Evolutionary conservation across 805 yeast genomes (phyloP).

Genomic region (Suhomyces sp.): DNA sequence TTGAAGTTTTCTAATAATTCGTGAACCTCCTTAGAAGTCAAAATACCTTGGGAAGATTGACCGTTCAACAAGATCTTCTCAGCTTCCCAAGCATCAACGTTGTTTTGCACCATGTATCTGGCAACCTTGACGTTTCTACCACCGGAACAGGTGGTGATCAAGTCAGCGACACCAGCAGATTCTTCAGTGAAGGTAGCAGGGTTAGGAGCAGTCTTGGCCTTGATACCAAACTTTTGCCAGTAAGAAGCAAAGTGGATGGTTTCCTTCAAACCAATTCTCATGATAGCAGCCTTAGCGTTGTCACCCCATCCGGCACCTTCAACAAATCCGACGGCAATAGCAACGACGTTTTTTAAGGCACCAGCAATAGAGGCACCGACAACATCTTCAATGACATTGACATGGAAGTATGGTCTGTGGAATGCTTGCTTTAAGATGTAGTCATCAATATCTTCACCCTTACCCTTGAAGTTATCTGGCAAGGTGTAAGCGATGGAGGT

Average conservation of each 20-base stretch:
- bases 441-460: slow-evolving; percentile 72
- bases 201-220: slow-evolving; percentile 54
- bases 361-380: slow-evolving; percentile 97
- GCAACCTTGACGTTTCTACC: slow-evolving; percentile 96
- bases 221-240: slow-evolving; percentile 57
- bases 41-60: slow-evolving; percentile 94
- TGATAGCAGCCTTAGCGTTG: slow-evolving; percentile 96
- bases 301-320: slow-evolving; percentile 99
- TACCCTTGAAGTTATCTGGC: slow-evolving; percentile 68
- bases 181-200: slow-evolving; percentile 87
- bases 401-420: slow-evolving; percentile 99
- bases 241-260: slow-evolving; percentile 74
- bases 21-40: slow-evolving; percentile 88
- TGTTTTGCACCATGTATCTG: slow-evolving; percentile 76
- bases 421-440: slow-evolving; percentile 72
- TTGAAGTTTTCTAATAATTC: slow-evolving; percentile 63
- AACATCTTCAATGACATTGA: slow-evolving; percentile 85
- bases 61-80: slow-evolving; percentile 89
- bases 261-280: slow-evolving; percentile 93
- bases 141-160: slow-evolving; percentile 96
- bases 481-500: slow-evolving; percentile 90
- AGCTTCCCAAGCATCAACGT: slow-evolving; percentile 73
- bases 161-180: slow-evolving; percentile 96
- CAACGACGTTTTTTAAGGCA: slow-evolving; percentile 94
- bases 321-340: slow-evolving; percentile 94